Percentiles rank a stretch among this genome's conserved stretches.
phyloP scores from a whole-genome alignment of 2,329 filamentous ascomycete genomes.

The Paecilomyces niveus region DNA sequence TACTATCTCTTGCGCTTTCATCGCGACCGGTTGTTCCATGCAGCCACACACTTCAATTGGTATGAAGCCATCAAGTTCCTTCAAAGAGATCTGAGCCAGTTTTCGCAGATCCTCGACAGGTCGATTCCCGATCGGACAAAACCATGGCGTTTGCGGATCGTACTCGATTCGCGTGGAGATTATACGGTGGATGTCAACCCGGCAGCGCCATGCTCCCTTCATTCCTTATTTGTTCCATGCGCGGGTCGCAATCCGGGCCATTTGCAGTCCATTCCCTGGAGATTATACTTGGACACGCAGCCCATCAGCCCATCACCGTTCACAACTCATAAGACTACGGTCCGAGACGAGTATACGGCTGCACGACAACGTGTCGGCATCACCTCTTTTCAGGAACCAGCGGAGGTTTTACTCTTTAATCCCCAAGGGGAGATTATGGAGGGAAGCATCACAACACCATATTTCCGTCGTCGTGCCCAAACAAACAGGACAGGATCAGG shows the following conservation, averaged over 20 bases:
- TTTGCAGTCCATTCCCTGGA: conserved; percentile 30
- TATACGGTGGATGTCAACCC: conserved; percentile 26
- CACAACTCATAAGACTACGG: conserved; percentile 81
- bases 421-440: conserved; percentile 66
- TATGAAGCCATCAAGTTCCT: conserved; percentile 21
- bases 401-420: conserved; percentile 73
- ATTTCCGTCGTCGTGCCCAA: conserved; percentile 56
- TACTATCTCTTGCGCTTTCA: conserved; percentile 78
- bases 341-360: conserved; percentile 62
- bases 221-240: conserved; percentile 20
- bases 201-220: conserved; percentile 16
- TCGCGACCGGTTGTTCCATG: conserved; percentile 65
- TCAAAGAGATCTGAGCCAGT: conserved; percentile 19
- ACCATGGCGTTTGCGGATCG: conserved; percentile 32
- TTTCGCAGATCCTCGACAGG: conserved; percentile 20
- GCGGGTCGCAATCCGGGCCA: conserved; percentile 1
- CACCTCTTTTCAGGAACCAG: conserved; percentile 29
- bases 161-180: conserved; percentile 22
- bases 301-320: conserved; percentile 52
- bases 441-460: conserved; percentile 73
- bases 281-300: conserved; percentile 46
- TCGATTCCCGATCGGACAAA: conserved; percentile 25
- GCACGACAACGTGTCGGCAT: conserved; percentile 60
- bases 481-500: neutral
- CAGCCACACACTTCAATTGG: conserved; percentile 46